Percentiles rank a stretch among this genome's conserved stretches.
phyloP scores from a whole-genome alignment of 129 eudicot species.

The Centrapalus pauciflorus region DNA sequence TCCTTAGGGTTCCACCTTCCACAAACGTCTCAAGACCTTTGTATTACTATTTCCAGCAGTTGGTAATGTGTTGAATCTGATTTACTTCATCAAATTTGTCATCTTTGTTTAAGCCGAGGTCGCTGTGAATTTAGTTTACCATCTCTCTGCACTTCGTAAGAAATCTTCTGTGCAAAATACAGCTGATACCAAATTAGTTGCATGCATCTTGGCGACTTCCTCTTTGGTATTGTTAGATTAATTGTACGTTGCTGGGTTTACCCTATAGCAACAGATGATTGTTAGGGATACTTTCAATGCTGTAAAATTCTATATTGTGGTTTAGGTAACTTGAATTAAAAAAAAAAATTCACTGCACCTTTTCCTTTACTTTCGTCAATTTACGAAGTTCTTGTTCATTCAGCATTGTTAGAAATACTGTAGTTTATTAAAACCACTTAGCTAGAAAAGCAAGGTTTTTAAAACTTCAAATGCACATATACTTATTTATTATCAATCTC shows the following conservation, averaged over 20 bases:
- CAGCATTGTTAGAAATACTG: neutral
- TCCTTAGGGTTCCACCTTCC: slow-evolving; percentile 34
- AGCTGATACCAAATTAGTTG: neutral
- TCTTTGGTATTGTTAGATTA: neutral
- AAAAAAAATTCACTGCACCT: too few relatives aligned
- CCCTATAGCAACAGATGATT: neutral
- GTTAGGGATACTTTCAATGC: neutral
- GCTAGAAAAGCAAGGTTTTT: neutral
- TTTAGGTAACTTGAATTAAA: neutral
- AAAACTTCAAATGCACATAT: neutral
- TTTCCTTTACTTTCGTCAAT: neutral
- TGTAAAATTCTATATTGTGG: neutral
- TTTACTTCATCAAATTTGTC: neutral
- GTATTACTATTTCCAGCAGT: slow-evolving; percentile 47
- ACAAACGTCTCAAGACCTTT: slow-evolving; percentile 47
- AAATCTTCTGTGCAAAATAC: neutral
- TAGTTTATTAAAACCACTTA: neutral
- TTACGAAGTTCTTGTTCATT: neutral
- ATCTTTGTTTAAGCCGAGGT: neutral
- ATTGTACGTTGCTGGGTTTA: neutral
- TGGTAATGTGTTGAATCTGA: slow-evolving; percentile 43
- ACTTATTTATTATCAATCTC: neutral
- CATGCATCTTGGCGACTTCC: neutral
- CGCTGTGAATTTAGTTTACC: too few relatives aligned
- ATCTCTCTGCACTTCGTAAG: neutral